phyloP scores from a whole-genome alignment of 78 protist genomes.

The Guillardia theta region DNA sequence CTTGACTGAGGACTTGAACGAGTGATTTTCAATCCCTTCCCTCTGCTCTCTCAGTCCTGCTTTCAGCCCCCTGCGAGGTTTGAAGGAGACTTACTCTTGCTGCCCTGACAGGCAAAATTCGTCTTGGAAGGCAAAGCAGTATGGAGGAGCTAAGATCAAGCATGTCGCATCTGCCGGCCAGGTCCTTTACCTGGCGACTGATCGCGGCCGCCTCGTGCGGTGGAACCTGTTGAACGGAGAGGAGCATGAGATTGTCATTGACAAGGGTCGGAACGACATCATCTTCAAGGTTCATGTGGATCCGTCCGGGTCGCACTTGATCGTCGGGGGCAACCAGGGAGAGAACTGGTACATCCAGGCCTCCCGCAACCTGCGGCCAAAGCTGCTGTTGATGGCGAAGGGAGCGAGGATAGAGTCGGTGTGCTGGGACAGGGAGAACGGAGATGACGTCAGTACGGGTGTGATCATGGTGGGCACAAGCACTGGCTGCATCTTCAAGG shows the following conservation, averaged over 20 bases:
- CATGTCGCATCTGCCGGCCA: background rate
- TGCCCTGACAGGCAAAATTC: background rate
- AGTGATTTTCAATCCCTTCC: too few relatives aligned
- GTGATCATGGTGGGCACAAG: constrained; percentile 59
- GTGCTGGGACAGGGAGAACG: background rate
- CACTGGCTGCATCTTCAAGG: constrained; percentile 68
- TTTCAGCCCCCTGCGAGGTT: too few relatives aligned
- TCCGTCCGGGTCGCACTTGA: background rate
- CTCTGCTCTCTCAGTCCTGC: too few relatives aligned
- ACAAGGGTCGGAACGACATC: background rate
- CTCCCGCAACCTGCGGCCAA: background rate
- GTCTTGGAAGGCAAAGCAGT: background rate
- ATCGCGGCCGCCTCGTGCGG: background rate
- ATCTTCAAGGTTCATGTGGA: background rate
- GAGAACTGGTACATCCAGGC: background rate
- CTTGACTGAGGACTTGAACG: too few relatives aligned
- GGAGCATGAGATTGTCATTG: background rate
- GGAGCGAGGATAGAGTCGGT: constrained; percentile 63
- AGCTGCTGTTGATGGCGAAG: background rate
- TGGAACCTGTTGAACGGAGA: background rate
- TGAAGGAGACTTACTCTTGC: too few relatives aligned
- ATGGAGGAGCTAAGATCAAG: background rate
- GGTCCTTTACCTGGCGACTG: background rate
- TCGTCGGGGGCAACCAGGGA: background rate
- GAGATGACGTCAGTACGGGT: background rate